Evolutionary conservation across 441 rosid genomes (phyloP), one percentile per base, ranked within the genome.

Genomic region (Iberis amara): DNA sequence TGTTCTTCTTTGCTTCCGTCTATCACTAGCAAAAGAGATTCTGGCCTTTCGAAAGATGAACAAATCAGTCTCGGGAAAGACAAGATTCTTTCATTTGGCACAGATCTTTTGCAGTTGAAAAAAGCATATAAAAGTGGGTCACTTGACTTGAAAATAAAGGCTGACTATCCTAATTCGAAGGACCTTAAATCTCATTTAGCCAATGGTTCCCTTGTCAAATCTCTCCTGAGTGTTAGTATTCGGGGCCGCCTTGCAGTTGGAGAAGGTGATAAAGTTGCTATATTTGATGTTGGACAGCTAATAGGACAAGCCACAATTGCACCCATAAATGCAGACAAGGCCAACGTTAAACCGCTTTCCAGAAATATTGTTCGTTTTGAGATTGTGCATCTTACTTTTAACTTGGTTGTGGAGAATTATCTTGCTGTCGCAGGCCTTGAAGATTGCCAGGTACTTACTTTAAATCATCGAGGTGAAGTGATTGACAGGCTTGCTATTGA

Each of bases 191-290:
- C 89, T 63, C 96, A 80, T 73, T 62, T 95, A 65, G 82, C 89
- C 40, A 80, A 80, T 76, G 98, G 99, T 55, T 91, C 95, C 64
- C 88, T 95, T 52, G 85, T 79, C 66, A 95, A 95, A 75, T 95
- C 99, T 26, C 80, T 95, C 86, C 94, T 95, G 50, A 91, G 96
- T 75, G 95, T 91, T 52, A 85, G 84, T 73, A 75, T 67, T 70
- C 89, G 99, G 59, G 99, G 98, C 63, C 91, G 94, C 71, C 95
- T 95, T 66, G 99, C 97, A 69, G 99, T 95, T 75, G 99, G 99
- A 67, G 99, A 95, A 80, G 99, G 99, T 68, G 99, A 95, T 73
- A 95, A 85, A 78, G 99, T 95, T 61, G 85, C 97, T 64, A 83
- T 95, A 70, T 95, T 86, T 70, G 99, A 95, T 77, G 89, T 76